phyloP scores from a whole-genome alignment of 2,329 filamentous ascomycete species.

The Aspergillus vadensis region DNA sequence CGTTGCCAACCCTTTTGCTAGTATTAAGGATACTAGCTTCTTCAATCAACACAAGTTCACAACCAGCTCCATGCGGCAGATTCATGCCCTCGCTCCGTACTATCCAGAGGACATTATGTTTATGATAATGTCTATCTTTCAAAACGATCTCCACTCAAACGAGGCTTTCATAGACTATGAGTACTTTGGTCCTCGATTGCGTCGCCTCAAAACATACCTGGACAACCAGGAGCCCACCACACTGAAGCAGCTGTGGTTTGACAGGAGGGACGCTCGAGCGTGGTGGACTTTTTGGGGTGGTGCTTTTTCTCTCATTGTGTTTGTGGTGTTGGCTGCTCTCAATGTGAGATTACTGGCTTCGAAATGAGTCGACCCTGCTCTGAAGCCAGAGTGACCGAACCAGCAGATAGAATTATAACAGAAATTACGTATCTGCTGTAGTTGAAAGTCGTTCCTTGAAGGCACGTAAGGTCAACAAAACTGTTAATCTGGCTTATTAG shows the following conservation, averaged over 20 bases:
- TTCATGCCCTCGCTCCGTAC: neutral
- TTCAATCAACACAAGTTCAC: neutral
- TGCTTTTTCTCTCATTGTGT: neutral
- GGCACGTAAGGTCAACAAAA: too few relatives aligned
- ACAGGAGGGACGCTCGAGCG: neutral
- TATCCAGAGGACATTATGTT: constrained; percentile 1
- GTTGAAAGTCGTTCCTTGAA: too few relatives aligned
- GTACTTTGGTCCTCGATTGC: neutral
- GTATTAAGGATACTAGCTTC: neutral
- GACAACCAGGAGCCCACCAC: neutral
- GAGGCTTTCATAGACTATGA: neutral
- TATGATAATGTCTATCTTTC: neutral
- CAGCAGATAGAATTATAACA: too few relatives aligned
- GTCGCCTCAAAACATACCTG: neutral
- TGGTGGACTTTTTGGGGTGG: neutral
- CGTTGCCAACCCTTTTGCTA: neutral
- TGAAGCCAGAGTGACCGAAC: too few relatives aligned
- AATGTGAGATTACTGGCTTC: too few relatives aligned
- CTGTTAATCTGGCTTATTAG: too few relatives aligned
- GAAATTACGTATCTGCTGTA: too few relatives aligned
- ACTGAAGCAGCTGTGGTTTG: neutral
- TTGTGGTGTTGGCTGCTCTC: too few relatives aligned
- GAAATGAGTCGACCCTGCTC: too few relatives aligned
- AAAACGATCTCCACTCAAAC: neutral
- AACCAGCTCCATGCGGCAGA: neutral